Evolutionary conservation across 108 stramenopile species (phyloP).

Genomic region (Pseudonitzschia pungens): DNA sequence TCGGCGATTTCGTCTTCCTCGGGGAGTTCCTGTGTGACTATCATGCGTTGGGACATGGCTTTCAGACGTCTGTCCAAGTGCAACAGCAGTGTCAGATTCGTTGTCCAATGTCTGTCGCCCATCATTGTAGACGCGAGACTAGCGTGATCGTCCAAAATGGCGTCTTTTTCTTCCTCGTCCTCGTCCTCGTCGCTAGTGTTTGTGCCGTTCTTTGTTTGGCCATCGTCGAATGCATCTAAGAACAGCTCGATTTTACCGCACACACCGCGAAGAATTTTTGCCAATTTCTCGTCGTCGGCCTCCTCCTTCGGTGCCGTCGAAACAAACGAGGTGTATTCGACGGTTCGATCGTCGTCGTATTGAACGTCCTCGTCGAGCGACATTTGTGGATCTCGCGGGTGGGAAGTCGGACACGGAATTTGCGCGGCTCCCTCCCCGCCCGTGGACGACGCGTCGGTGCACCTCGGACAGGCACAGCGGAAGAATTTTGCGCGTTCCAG

Average conservation of each 20-base stretch:
- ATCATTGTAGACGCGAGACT: slow-evolving; percentile 47
- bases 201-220: slow-evolving; percentile 22
- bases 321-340: slow-evolving; percentile 42
- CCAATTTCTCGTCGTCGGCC: slow-evolving; percentile 14
- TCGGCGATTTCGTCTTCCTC: slow-evolving; percentile 76
- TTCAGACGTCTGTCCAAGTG: slow-evolving; percentile 38
- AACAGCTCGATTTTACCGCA: slow-evolving; percentile 32
- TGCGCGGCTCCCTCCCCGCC: slow-evolving; percentile 51
- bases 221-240: slow-evolving; percentile 24
- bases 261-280: slow-evolving; percentile 31
- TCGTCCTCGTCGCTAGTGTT: slow-evolving; percentile 38
- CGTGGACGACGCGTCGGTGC: slow-evolving; percentile 16
- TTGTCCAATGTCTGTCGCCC: slow-evolving; percentile 67
- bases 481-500: slow-evolving; percentile 68
- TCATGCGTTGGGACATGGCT: slow-evolving; percentile 35
- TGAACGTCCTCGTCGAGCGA: slow-evolving; percentile 76
- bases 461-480: slow-evolving; percentile 67
- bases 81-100: slow-evolving; percentile 48
- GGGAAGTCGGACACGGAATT: slow-evolving; percentile 70
- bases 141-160: slow-evolving; percentile 44
- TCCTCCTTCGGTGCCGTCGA: not conserved
- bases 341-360: slow-evolving; percentile 73
- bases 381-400: slow-evolving; percentile 49
- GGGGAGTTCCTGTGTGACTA: slow-evolving; percentile 42
- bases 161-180: slow-evolving; percentile 35